Percentiles rank a stretch among this genome's conserved stretches.
These are phyloP conservation scores for Apiospora aurea DNA, from an alignment of 2,329 filamentous ascomycete species.

Conservation along the genomic window DNA sequence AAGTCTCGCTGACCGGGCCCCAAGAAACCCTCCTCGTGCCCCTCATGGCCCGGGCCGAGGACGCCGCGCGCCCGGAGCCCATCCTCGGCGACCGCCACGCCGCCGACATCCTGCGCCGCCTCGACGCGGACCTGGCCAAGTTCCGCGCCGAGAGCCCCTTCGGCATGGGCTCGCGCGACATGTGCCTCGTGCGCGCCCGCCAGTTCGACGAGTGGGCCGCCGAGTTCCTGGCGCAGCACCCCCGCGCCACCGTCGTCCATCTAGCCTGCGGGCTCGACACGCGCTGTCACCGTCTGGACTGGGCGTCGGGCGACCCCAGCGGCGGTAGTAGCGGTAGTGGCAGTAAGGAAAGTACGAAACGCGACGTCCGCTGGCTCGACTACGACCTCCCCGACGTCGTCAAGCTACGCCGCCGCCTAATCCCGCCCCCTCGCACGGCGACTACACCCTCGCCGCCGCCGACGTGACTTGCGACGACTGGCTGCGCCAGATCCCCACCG, in stretches of 20 bases:
- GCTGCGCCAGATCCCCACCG: conserved; percentile 40
- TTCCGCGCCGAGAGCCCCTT: conserved; percentile 28
- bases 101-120: conserved; percentile 30
- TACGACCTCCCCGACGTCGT: conserved; percentile 45
- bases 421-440: conserved; percentile 33
- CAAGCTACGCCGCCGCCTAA: conserved; percentile 39
- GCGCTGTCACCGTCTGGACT: conserved; percentile 37
- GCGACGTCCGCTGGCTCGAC: conserved; percentile 43
- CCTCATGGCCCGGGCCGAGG: conserved; percentile 35
- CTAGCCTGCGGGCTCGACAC: conserved; percentile 37
- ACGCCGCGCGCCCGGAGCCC: conserved; percentile 31
- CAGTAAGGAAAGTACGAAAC: background rate
- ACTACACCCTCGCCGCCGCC: conserved; percentile 39
- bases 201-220: conserved; percentile 37
- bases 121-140: conserved; percentile 37
- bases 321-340: background rate
- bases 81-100: conserved; percentile 36
- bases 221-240: conserved; percentile 37
- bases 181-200: conserved; percentile 14
- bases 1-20: conserved; percentile 32
- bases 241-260: conserved; percentile 30
- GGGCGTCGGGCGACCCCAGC: conserved; percentile 22
- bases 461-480: conserved; percentile 39
- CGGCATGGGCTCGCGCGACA: conserved; percentile 21
- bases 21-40: conserved; percentile 38